A percentile compares a stretch with the other conserved stretches of the same genome.
These are phyloP conservation scores for Coniochaeta hoffmannii DNA, from an alignment of 2,329 filamentous ascomycete species.

Conservation along the genomic window DNA sequence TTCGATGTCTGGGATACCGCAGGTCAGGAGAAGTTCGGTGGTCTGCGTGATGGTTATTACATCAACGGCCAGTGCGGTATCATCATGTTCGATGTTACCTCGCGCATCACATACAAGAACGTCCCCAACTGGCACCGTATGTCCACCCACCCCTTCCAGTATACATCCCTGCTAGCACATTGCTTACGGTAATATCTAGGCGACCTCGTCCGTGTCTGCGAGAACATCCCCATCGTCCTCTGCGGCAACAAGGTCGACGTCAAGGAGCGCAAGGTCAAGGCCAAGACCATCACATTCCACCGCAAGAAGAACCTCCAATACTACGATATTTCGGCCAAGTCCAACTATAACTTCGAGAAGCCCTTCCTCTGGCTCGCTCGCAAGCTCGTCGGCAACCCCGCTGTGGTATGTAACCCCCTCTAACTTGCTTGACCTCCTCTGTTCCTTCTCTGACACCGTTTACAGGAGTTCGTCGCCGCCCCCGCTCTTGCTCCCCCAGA, in stretches of 20 bases:
- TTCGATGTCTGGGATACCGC: slow-evolving; percentile 99
- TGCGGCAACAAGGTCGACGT: slow-evolving; percentile 99
- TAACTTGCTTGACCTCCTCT: not conserved
- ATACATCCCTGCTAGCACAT: too few relatives aligned
- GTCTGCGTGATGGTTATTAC: slow-evolving; percentile 99
- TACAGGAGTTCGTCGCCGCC: slow-evolving; percentile 89
- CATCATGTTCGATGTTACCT: slow-evolving; percentile 99
- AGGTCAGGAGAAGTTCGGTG: slow-evolving; percentile 98
- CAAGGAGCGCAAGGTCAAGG: slow-evolving; percentile 99
- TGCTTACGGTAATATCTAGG: slow-evolving; percentile 54
- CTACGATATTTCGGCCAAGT: slow-evolving; percentile 99
- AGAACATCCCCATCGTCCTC: slow-evolving; percentile 98
- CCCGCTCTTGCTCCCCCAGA: slow-evolving; percentile 91
- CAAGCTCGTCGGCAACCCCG: slow-evolving; percentile 93
- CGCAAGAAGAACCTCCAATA: slow-evolving; percentile 99
- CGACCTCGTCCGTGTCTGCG: slow-evolving; percentile 97
- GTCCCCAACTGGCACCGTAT: slow-evolving; percentile 99
- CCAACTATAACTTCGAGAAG: slow-evolving; percentile 99
- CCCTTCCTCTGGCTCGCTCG: slow-evolving; percentile 98
- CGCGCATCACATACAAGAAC: slow-evolving; percentile 99
- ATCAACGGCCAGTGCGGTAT: slow-evolving; percentile 99
- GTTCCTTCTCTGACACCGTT: slow-evolving; percentile 20
- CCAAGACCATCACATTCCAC: slow-evolving; percentile 99
- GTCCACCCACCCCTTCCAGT: slow-evolving; percentile 30
- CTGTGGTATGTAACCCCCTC: slow-evolving; percentile 52